Conservation (phyloP, 1,139 yeast genomes). For the Taphrina pruni region DNA sequence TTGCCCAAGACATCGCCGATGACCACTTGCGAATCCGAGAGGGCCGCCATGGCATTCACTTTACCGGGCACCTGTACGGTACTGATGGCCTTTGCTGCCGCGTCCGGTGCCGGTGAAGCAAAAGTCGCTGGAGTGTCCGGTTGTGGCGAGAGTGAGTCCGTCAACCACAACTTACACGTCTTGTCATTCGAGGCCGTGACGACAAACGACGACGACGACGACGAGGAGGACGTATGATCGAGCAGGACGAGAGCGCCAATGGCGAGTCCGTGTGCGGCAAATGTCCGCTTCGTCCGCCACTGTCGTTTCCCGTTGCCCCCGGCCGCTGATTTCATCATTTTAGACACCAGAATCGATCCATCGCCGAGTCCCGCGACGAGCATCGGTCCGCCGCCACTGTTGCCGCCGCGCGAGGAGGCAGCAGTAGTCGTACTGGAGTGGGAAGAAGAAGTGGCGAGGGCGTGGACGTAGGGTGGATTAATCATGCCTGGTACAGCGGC, state of each 20-base stretch:
- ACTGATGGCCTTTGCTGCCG: neutral
- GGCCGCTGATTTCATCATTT: too few species aligned
- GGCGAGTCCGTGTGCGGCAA: constrained; percentile 5
- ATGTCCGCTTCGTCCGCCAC: too few species aligned
- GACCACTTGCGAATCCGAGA: neutral
- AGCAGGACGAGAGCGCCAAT: constrained; percentile 4
- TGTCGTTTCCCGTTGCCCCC: too few species aligned
- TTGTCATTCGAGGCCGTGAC: constrained; percentile 19
- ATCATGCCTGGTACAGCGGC: constrained; percentile 20
- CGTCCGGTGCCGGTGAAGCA: neutral
- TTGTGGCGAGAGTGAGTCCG: neutral
- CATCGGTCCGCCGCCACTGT: neutral
- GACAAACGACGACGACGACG: constrained; percentile 2
- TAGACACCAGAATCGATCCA: neutral
- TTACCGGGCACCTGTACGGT: constrained; percentile 15
- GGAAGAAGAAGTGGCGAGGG: neutral
- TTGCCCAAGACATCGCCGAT: constrained; percentile 51
- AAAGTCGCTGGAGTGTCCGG: neutral
- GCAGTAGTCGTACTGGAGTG: too few species aligned
- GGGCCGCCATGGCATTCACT: constrained; percentile 14
- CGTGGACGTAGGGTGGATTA: constrained; percentile 30
- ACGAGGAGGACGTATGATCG: neutral
- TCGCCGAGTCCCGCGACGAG: constrained; percentile 20
- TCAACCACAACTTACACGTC: constrained; percentile 12
- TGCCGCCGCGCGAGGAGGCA: too few species aligned